These are phyloP conservation scores for Zygoascus bituminiphila DNA, from an alignment of 805 yeast species.

Conservation along the genomic window DNA sequence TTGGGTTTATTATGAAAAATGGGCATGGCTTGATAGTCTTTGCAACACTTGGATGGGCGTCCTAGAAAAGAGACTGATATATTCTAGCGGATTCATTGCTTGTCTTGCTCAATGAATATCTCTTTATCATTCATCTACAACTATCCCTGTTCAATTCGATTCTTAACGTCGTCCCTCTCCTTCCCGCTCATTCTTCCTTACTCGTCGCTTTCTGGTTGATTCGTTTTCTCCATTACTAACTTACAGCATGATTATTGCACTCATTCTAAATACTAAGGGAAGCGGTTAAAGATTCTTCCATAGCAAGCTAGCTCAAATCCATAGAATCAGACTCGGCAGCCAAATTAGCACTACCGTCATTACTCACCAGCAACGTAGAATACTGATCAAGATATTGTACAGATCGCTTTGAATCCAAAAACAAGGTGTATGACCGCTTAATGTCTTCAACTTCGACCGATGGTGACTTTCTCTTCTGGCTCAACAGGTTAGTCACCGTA, in stretches of 20 bases:
- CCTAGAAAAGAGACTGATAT: too few species aligned
- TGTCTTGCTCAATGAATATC: too few species aligned
- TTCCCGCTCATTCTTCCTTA: too few species aligned
- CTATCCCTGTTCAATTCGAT: too few species aligned
- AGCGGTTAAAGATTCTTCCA: constrained; percentile 36
- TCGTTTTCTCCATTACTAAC: not conserved
- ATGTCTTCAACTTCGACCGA: constrained; percentile 72
- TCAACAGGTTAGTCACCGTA: constrained; percentile 80
- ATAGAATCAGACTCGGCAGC: constrained; percentile 26
- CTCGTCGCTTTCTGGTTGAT: constrained; percentile 54
- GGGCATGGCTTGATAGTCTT: too few species aligned
- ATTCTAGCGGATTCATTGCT: too few species aligned
- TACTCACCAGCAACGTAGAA: constrained; percentile 64
- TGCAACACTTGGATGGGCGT: too few species aligned
- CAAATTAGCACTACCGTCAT: constrained; percentile 62
- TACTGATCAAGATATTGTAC: constrained; percentile 74
- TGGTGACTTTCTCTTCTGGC: constrained; percentile 67
- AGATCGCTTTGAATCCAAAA: constrained; percentile 82
- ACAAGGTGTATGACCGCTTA: constrained; percentile 77
- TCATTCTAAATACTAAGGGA: constrained; percentile 85
- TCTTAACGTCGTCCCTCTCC: too few species aligned
- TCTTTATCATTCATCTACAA: too few species aligned
- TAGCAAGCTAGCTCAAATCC: not conserved
- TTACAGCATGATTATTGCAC: constrained; percentile 70
- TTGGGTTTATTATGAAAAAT: too few species aligned